Base-by-base conservation (phyloP, 2,329 filamentous ascomycete species). In the Xylaria sp. region DNA sequence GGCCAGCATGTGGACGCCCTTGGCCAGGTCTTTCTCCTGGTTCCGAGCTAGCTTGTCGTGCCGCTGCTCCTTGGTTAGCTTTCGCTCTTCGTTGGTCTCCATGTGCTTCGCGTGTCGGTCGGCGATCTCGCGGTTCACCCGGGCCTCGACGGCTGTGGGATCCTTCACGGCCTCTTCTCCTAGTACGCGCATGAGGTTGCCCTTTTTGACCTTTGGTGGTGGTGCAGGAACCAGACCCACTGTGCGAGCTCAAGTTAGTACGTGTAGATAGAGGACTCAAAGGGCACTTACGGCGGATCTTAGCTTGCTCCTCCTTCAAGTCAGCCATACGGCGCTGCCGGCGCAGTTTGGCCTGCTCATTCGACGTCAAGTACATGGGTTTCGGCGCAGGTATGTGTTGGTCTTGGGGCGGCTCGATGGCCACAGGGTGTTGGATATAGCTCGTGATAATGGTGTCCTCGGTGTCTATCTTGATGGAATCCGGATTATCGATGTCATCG, bases 111-210 rank as follows among this genome's bases (percentile, higher is more conserved):
- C 86, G 66, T 91, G 89, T 49, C 96, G 92, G 71, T 97, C 94
- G 33, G 92, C 92, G 72, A 99, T 97, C 80, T 99, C 94, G 62
- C 91, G 88, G 79, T 97, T 97, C 60, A 99, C 96, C 28, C 93
- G 90, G 59, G 94, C 93, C 82, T 99, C 96, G 54, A 99, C 96
- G 4, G 96, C 96, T 0, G 97, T 99, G 6, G 96, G 96, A 81
- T 99, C 96, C 78, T 97, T 97, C 73, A 99, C 95, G 20, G 87
- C 87, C 80, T 93, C 91, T 78, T 97, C 93, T 71, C 96, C 96
- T 65, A 97, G 86, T 36, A 99, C 96, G 66, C 94, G 91, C 96
- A 99, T 99, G 78, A 99, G 88, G 80, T 99, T 99, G 66, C 92
- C 93, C 81, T 97, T 97, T 83, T 97, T 98, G 74, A 99, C 93